Evolutionary conservation across 768 basidiomycete species (phyloP), one percentile per base, ranked within the genome.

Genomic region (Leccinum longicurvipes): DNA sequence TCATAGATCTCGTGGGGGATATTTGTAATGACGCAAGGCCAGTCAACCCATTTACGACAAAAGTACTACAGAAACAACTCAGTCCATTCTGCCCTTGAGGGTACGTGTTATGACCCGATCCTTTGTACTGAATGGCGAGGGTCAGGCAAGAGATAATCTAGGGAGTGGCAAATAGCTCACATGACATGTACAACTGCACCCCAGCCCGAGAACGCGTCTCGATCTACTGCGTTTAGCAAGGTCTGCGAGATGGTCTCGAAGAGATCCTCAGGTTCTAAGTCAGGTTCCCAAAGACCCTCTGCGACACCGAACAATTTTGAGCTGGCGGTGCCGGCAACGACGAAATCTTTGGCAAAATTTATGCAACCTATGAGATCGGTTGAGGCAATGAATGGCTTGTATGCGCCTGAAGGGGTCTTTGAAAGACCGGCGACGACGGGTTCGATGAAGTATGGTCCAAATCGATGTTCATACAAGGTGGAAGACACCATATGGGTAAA

Each of bases 161-260:
- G 55, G 15, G 15, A 39, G 55, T 55, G 31, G 44, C 17, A 36
- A 45, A 27, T 34, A 42, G 76, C 92, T 80, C 72, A 96, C 94
- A 99, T 90, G 54, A 99, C 78, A 78, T 98, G 91, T 36, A 99
- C 97, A 53, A 97, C 74, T 34, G 87, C 93, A 42, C 97, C 97
- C 94, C 93, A 98, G 57, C 97, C 97, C 53, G 94, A 97, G 71
- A 84, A 92, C 21, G 96, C 94, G 73, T 98, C 97, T 47, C 97
- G 82, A 69, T 99, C 97, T 31, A 98, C 87, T 6, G 93, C 91
- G 65, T 95, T 98, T 72, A 98, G 72, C 57, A 99, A 73, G 7
- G 94, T 95, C 73, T 99, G 97, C 27, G 92, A 93, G 66, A 98
- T 94, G 2, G 97, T 98, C 78, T 99, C 97, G 67, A 99, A 99